Evolutionary conservation across 2,329 filamentous ascomycete species (phyloP).

Genomic region (Colletotrichum sp.): DNA sequence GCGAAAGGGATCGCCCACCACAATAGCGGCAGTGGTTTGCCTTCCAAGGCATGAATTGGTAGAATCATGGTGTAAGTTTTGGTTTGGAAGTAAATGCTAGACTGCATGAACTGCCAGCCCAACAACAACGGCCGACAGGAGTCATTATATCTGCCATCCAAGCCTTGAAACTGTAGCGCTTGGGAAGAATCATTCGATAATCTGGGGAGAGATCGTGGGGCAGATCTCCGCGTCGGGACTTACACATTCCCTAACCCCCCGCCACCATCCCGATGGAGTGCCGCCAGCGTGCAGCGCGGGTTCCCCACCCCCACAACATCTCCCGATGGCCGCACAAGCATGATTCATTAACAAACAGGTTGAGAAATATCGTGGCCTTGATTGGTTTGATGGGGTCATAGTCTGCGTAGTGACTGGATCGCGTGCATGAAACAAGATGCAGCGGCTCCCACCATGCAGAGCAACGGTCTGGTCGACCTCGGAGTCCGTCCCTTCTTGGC

Average conservation of each 20-base stretch:
- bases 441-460: not conserved
- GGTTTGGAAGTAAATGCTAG: not conserved
- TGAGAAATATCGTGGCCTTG: not conserved
- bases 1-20: not conserved
- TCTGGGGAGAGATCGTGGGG: not conserved
- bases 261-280: not conserved
- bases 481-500: not conserved
- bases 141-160: not conserved
- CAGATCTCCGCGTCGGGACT: not conserved
- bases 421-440: not conserved
- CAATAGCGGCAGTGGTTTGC: not conserved
- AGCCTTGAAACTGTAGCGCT: fast-evolving
- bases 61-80: not conserved
- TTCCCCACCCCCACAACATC: not conserved
- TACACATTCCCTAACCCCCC: not conserved
- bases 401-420: not conserved
- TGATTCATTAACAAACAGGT: not conserved
- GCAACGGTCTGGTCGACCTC: not conserved
- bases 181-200: not conserved
- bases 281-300: fast-evolving
- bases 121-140: not conserved
- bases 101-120: not conserved
- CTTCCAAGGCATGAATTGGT: not conserved
- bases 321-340: not conserved
- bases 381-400: not conserved